These are phyloP conservation scores for Tylopilus rubrobrunneus DNA, from an alignment of 768 basidiomycete species.

Conservation along the genomic window DNA sequence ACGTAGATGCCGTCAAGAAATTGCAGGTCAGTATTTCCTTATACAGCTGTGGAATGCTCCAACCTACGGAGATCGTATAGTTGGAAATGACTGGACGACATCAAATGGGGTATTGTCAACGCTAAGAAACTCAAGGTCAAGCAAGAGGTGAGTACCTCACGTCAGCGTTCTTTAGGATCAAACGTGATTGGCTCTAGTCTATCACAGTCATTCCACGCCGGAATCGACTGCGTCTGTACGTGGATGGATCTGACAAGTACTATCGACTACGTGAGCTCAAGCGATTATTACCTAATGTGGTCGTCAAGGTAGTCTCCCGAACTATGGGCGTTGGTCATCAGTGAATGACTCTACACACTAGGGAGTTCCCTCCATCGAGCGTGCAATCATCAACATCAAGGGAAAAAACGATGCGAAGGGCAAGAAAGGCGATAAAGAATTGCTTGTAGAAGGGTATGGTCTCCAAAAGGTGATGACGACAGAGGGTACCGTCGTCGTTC, in stretches of 20 bases:
- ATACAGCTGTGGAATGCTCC: neutral
- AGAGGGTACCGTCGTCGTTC: conserved; percentile 54
- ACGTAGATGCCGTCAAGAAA: conserved; percentile 81
- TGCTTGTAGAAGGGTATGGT: conserved; percentile 96
- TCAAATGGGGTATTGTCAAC: conserved; percentile 86
- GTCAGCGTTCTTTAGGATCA: neutral
- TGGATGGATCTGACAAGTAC: conserved; percentile 75
- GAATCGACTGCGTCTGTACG: conserved; percentile 73
- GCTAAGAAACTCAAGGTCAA: conserved; percentile 92
- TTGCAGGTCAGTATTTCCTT: conserved; percentile 58
- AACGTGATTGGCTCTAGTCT: conserved; percentile 41
- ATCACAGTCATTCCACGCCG: conserved; percentile 74
- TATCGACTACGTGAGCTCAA: conserved; percentile 85
- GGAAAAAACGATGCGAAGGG: conserved; percentile 78
- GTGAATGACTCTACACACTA: conserved; percentile 26
- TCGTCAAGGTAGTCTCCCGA: conserved; percentile 68
- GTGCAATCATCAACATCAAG: conserved; percentile 95
- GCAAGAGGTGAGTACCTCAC: conserved; percentile 53
- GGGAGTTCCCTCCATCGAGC: conserved; percentile 84
- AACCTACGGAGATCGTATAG: conserved; percentile 34
- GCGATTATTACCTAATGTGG: conserved; percentile 75
- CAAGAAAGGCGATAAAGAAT: conserved; percentile 83
- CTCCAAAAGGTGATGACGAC: conserved; percentile 96
- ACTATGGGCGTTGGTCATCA: neutral
- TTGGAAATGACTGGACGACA: conserved; percentile 91